phyloP scores from a whole-genome alignment of 257 asterid genomes.

The Eustoma russellianum region DNA sequence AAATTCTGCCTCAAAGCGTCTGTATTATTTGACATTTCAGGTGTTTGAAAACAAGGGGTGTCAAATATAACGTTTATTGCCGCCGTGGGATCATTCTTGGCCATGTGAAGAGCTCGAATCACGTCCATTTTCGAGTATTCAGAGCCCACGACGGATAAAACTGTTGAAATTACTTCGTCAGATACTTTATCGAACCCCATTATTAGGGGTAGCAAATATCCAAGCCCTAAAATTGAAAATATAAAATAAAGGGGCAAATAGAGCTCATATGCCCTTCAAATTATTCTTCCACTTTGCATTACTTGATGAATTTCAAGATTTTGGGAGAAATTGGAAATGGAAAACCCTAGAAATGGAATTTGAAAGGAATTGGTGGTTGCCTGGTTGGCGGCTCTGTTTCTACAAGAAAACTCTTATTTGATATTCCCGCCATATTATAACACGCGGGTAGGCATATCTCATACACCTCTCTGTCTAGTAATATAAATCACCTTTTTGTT shows the following conservation, averaged over 20 bases:
- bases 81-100: conserved; percentile 79
- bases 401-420: too few relatives aligned
- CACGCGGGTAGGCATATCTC: too few relatives aligned
- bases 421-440: too few relatives aligned
- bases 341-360: background rate
- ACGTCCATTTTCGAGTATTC: conserved; percentile 77
- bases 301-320: background rate
- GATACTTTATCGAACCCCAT: conserved; percentile 58
- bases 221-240: background rate
- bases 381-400: too few relatives aligned
- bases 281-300: background rate
- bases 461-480: too few relatives aligned
- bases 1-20: conserved; percentile 18
- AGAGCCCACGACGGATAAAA: conserved; percentile 70
- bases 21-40: conserved; percentile 23
- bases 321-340: background rate
- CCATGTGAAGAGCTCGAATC: conserved; percentile 91
- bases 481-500: too few relatives aligned
- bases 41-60: conserved; percentile 45
- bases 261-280: background rate
- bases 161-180: conserved; percentile 60
- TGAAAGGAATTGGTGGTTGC: too few relatives aligned
- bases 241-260: background rate
- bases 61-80: conserved; percentile 87
- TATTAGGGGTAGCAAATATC: background rate